Evolutionary conservation across 257 asterid species (phyloP), one percentile per base, ranked within the genome.

Genomic region (Salvia splendens): DNA sequence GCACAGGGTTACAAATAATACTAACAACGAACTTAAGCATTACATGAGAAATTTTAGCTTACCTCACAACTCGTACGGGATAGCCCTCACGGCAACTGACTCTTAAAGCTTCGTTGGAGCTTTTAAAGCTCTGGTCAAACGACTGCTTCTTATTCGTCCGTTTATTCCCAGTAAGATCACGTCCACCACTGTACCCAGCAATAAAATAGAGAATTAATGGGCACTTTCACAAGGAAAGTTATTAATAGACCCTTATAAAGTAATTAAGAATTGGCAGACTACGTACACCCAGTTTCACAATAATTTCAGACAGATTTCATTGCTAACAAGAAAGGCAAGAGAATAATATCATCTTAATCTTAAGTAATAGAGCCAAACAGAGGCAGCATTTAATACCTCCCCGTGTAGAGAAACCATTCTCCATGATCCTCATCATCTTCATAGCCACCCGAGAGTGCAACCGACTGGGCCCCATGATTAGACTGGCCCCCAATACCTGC

Each of bases 11-110:
- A 24, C 30, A 24, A 24, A 24, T 24, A 24, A 24, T 24, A 24
- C 30, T 24, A 24, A 24, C 30, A 24, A 24, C 30, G 30, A 24
- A 24, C 30, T 24, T 24, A 24, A 24, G 30, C 30, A 24, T 24
- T 24, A 24, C 30, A 24, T 24, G 30, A 24, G 10, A 40, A 58
- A 64, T 15, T 50, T 36, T 35, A 67, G 77, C 76, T 81, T 72
- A 92, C 98, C 98, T 85, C 64, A 92, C 98, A 69, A 92, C 98
- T 46, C 98, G 95, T 60, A 92, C 92, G 47, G 98, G 96, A 82
- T 92, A 89, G 36, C 98, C 98, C 48, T 81, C 77, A 40, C 68
- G 77, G 80, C 98, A 92, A 72, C 98, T 92, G 70, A 92, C 75
- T 12, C 98, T 82, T 72, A 92, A 82, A 33, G 98, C 96, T 72